Percentiles rank a stretch among this genome's conserved stretches.
Conservation (phyloP, 2,329 filamentous ascomycete genomes). For the Ceratocystis variospora region DNA sequence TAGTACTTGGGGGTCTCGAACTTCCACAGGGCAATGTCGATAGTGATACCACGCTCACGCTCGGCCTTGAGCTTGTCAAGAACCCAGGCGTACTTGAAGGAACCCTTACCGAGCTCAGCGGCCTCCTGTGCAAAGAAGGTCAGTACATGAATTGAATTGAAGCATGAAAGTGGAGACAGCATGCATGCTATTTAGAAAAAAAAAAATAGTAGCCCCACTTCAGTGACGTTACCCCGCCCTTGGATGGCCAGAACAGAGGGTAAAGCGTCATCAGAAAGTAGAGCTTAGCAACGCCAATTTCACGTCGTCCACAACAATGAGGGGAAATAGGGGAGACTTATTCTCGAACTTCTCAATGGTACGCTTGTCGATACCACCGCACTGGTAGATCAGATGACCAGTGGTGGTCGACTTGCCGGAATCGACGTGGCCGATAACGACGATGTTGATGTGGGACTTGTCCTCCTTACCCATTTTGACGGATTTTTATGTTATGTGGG, state of each 20-base stretch:
- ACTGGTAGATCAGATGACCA: conserved; percentile 99
- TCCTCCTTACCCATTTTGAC: conserved; percentile 63
- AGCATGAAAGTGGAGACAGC: conserved; percentile 7
- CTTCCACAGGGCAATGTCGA: conserved; percentile 99
- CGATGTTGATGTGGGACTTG: conserved; percentile 93
- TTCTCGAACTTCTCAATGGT: conserved; percentile 99
- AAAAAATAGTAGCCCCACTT: background rate
- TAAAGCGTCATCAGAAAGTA: background rate
- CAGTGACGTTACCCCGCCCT: background rate
- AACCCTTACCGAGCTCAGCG: conserved; percentile 98
- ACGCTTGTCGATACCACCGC: conserved; percentile 99
- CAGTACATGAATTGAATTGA: conserved; percentile 17
- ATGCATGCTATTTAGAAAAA: background rate
- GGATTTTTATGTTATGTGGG: conserved; percentile 21
- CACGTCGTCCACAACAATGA: background rate
- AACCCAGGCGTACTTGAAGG: conserved; percentile 99
- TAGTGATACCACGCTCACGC: conserved; percentile 99
- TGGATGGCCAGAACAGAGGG: background rate
- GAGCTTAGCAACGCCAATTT: background rate
- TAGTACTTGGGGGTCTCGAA: conserved; percentile 98
- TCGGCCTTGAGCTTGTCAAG: conserved; percentile 99
- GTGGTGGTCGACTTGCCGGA: conserved; percentile 97
- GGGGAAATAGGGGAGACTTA: conserved; percentile 33
- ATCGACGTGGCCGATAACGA: conserved; percentile 99
- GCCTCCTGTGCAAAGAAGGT: conserved; percentile 56